These are phyloP conservation scores for Aquilaria yunnanensis DNA, from an alignment of 345 rosid species.

Conservation along the genomic window DNA sequence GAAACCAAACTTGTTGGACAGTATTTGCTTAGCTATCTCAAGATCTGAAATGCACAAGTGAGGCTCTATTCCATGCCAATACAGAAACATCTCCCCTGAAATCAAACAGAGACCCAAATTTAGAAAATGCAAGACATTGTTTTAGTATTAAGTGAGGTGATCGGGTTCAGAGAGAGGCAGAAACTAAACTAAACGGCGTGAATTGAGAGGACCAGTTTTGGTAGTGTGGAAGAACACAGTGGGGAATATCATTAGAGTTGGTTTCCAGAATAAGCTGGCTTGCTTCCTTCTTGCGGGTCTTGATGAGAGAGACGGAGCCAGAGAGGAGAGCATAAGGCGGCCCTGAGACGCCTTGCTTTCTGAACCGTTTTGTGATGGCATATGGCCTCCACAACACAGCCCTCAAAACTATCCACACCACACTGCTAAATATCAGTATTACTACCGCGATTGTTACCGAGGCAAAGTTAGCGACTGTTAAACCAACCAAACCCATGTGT, in stretches of 20 bases:
- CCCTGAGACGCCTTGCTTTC: slow-evolving; percentile 27
- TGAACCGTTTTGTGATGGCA: slow-evolving; percentile 16
- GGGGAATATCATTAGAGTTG: slow-evolving; percentile 23
- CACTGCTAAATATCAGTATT: too few relatives aligned
- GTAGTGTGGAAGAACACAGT: slow-evolving; percentile 20
- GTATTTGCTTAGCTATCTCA: slow-evolving; percentile 22
- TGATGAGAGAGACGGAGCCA: slow-evolving; percentile 24
- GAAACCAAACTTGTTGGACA: slow-evolving; percentile 26
- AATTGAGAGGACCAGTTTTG: slow-evolving; percentile 15
- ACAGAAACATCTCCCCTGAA: slow-evolving; percentile 20
- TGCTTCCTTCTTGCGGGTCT: slow-evolving; percentile 14
- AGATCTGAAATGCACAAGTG: slow-evolving; percentile 14
- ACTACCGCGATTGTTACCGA: too few relatives aligned
- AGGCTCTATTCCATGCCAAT: slow-evolving; percentile 23
- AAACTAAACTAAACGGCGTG: too few relatives aligned
- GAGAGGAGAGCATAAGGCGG: slow-evolving; percentile 19
- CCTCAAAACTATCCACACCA: not conserved
- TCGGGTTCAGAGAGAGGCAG: too few relatives aligned
- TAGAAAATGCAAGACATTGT: too few relatives aligned
- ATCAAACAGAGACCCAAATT: too few relatives aligned
- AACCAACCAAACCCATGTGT: too few relatives aligned
- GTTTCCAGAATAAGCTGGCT: slow-evolving; percentile 9
- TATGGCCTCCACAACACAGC: slow-evolving; percentile 29
- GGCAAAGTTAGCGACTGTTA: too few relatives aligned
- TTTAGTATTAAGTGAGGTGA: too few relatives aligned